Base-by-base conservation (phyloP, 1,284 basidiomycete genomes). In the Malassezia sp. region DNA sequence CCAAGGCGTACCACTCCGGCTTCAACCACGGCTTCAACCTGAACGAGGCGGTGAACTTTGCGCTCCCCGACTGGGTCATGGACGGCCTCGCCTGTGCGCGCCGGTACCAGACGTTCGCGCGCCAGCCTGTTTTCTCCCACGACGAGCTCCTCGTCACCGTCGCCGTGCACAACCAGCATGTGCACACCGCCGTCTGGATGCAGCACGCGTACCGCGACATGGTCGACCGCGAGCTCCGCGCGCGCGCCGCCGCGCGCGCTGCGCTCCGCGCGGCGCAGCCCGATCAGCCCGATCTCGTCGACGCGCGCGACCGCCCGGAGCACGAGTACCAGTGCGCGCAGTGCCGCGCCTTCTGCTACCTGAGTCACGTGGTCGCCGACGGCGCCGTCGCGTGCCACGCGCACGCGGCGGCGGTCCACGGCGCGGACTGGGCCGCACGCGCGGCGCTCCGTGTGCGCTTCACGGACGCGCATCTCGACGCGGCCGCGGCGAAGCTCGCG, bases 41-140 rank as follows among this genome's bases (percentile, higher is more conserved):
- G 75, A 96, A 96, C 71, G 90, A 97, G 75, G 93, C 93, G 1
- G 93, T 99, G 67, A 99, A 99, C 73, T 97, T 99, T 71, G 91
- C 91, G 5, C 75, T 95, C 30, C 87, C 90, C 14, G 88, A 96
- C 71, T 99, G 93, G 93, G 75, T 97, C 42, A 75, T 81, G 17
- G 80, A 80, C 50, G 93, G 85, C 29, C 77, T 84, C 37, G 84
- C 86, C 53, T 93, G 88, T 63, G 85, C 89, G 12, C 77, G 81
- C 67, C 79, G 85, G 38, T 74, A 97, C 72, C 81, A 85, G 63
- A 79, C 83, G 51, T 85, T 95, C 71, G 75, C 80, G 71, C 95
- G 96, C 71, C 76, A 84, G 24, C 91, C 93, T 2, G 93, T 97
- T 5, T 99, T 99, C 73, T 96, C 89, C 22, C 93, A 97, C 71